A percentile compares a stretch with the other conserved stretches of the same genome.
These are phyloP conservation scores for Apiotrichum sp. DNA, from an alignment of 1,284 basidiomycete genomes.

Conservation along the genomic window DNA sequence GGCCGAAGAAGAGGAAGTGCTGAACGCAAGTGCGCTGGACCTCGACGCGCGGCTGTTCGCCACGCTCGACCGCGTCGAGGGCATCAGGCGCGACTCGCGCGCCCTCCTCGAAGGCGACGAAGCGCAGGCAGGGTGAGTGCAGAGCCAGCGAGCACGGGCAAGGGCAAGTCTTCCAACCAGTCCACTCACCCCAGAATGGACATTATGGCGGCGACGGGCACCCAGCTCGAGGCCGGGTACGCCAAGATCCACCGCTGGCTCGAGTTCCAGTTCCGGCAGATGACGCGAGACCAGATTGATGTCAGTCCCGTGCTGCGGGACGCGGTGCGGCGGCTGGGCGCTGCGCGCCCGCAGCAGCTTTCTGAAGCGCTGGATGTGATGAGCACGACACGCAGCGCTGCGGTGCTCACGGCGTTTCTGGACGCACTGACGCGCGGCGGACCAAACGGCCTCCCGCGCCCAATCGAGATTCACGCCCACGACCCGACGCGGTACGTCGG, in stretches of 20 bases:
- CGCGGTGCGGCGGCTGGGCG: slow-evolving; percentile 65
- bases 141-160: not conserved
- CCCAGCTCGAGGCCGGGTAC: slow-evolving; percentile 80
- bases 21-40: slow-evolving; percentile 71
- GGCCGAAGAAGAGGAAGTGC: slow-evolving; percentile 62
- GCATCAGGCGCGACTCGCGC: slow-evolving; percentile 75
- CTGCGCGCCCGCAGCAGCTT: slow-evolving; percentile 66
- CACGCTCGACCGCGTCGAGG: slow-evolving; percentile 78
- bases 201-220: slow-evolving; percentile 75
- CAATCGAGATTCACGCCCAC: slow-evolving; percentile 95
- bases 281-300: slow-evolving; percentile 74
- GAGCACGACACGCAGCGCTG: slow-evolving; percentile 72
- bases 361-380: slow-evolving; percentile 73
- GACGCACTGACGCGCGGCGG: slow-evolving; percentile 84
- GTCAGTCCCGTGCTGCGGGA: slow-evolving; percentile 66
- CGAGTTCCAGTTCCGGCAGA: slow-evolving; percentile 75
- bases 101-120: slow-evolving; percentile 81
- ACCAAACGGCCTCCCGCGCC: slow-evolving; percentile 77
- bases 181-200: slow-evolving; percentile 57
- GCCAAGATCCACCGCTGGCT: slow-evolving; percentile 83
- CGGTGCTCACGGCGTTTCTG: slow-evolving; percentile 73
- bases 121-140: slow-evolving; percentile 67
- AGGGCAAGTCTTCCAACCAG: too few species aligned
- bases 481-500: slow-evolving; percentile 94
- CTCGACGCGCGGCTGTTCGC: slow-evolving; percentile 68